These are phyloP conservation scores for Cucurbita pepo DNA, from an alignment of 306 rosid genomes.

Conservation along the genomic window DNA sequence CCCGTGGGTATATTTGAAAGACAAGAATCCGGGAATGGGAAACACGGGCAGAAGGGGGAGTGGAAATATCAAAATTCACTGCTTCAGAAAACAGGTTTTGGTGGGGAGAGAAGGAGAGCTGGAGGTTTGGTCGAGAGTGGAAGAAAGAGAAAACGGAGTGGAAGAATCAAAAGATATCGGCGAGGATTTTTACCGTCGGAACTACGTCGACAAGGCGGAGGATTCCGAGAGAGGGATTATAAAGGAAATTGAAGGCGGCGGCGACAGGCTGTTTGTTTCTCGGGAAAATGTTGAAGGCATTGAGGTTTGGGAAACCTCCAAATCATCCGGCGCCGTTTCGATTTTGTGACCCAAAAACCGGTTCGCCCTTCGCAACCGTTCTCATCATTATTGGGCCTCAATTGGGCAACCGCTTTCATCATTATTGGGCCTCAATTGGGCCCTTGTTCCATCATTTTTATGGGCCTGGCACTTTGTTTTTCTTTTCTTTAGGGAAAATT, in stretches of 20 bases:
- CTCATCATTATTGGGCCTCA: neutral
- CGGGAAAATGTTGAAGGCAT: constrained; percentile 70
- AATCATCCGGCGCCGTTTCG: constrained; percentile 26
- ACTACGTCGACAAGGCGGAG: constrained; percentile 57
- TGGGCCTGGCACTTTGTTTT: neutral
- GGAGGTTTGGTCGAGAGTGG: constrained; percentile 71
- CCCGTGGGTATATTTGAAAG: constrained; percentile 79
- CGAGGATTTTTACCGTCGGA: constrained; percentile 14
- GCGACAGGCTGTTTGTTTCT: constrained; percentile 63
- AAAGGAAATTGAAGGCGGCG: constrained; percentile 70
- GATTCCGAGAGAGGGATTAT: constrained; percentile 59
- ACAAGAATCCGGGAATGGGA: constrained; percentile 55
- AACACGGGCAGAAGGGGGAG: constrained; percentile 10
- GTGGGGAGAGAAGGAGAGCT: constrained; percentile 59
- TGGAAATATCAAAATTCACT: constrained; percentile 21
- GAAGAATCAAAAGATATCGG: constrained; percentile 28
- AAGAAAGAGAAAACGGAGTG: constrained; percentile 4
- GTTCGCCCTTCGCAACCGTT: no score
- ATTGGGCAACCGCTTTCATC: neutral
- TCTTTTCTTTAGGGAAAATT: neutral
- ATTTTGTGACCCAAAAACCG: constrained; percentile 10
- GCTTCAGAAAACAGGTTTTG: constrained; percentile 56
- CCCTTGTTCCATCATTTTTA: neutral
- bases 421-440: neutral
- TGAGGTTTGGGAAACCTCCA: constrained; percentile 89